Percentiles rank a stretch among this genome's conserved stretches.
Evolutionary conservation across 495 filamentous ascomycete species (phyloP).

Genomic region (Chaetomidium leptoderma): DNA sequence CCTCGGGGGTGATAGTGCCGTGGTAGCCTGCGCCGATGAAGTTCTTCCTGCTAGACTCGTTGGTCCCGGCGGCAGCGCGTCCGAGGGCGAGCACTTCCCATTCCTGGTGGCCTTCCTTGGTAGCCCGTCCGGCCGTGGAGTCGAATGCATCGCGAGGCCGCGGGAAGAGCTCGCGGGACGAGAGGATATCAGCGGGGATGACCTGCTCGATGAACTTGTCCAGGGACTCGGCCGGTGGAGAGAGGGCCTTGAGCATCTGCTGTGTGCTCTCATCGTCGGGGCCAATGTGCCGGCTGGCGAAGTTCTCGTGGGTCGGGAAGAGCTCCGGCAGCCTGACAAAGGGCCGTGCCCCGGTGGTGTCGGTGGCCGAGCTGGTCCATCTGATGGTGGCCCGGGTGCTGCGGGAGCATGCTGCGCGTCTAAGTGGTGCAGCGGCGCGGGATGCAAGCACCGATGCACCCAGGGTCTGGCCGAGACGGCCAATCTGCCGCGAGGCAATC

Average conservation of each 20-base stretch:
- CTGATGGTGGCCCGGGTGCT: neutral
- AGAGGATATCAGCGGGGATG: constrained; percentile 78
- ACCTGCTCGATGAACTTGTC: constrained; percentile 91
- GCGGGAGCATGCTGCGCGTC: neutral
- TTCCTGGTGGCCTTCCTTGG: constrained; percentile 32
- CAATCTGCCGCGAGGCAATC: constrained; percentile 23
- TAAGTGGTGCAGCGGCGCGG: constrained; percentile 11
- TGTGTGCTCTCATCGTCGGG: constrained; percentile 67
- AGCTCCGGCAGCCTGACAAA: constrained; percentile 20
- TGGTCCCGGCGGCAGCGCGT: constrained; percentile 59
- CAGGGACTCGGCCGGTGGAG: constrained; percentile 66
- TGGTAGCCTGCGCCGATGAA: constrained; percentile 91
- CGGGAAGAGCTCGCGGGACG: constrained; percentile 46
- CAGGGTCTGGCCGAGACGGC: constrained; percentile 25
- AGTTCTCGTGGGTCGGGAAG: constrained; percentile 51
- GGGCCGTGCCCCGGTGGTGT: constrained; percentile 5
- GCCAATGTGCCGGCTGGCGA: constrained; percentile 88
- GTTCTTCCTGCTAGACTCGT: constrained; percentile 58
- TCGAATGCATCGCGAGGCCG: constrained; percentile 20
- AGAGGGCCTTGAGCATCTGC: constrained; percentile 77
- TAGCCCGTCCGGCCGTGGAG: constrained; percentile 5
- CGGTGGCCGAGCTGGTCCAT: constrained; percentile 13
- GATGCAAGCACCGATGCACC: constrained; percentile 19
- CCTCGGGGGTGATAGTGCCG: constrained; percentile 77
- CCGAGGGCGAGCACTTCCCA: constrained; percentile 39